Conservation (phyloP, 164 flowering plant species). For the Taxillus chinensis region DNA sequence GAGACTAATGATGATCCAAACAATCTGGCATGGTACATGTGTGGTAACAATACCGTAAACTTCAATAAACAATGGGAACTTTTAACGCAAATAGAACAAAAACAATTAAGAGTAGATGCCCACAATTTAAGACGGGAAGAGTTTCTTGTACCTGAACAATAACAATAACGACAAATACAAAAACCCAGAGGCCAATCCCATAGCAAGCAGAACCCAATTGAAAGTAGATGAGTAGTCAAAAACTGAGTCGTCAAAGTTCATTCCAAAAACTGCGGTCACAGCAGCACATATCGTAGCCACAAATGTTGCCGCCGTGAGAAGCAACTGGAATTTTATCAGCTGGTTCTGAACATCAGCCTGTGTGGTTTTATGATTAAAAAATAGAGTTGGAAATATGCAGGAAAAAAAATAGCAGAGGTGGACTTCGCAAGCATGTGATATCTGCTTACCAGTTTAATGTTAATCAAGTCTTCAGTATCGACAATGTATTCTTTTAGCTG, state of each 20-base stretch:
- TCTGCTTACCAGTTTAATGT: slow-evolving; percentile 69
- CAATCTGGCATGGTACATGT: no score
- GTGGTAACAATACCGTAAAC: no score
- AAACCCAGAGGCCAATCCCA: slow-evolving; percentile 36
- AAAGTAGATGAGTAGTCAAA: slow-evolving; percentile 52
- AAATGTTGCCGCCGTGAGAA: slow-evolving; percentile 86
- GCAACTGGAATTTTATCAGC: slow-evolving; percentile 80
- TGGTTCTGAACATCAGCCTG: slow-evolving; percentile 97
- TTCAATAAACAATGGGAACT: no score
- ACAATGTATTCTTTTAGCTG: slow-evolving; percentile 93
- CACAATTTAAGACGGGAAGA: slow-evolving; percentile 39
- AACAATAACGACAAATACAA: slow-evolving; percentile 46
- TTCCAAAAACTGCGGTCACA: slow-evolving; percentile 85
- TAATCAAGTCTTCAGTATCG: slow-evolving; percentile 90
- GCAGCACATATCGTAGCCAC: slow-evolving; percentile 76
- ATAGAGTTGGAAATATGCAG: not conserved
- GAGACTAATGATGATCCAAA: no score
- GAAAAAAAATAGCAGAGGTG: not conserved
- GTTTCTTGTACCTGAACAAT: slow-evolving; percentile 65
- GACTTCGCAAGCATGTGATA: not conserved
- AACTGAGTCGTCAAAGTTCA: slow-evolving; percentile 56
- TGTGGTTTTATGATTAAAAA: slow-evolving; percentile 1
- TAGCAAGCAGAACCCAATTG: slow-evolving; percentile 55
- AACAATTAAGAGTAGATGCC: not conserved
- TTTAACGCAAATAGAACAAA: no score